phyloP scores from a whole-genome alignment of 768 basidiomycete species.

The Serendipita vermifera region DNA sequence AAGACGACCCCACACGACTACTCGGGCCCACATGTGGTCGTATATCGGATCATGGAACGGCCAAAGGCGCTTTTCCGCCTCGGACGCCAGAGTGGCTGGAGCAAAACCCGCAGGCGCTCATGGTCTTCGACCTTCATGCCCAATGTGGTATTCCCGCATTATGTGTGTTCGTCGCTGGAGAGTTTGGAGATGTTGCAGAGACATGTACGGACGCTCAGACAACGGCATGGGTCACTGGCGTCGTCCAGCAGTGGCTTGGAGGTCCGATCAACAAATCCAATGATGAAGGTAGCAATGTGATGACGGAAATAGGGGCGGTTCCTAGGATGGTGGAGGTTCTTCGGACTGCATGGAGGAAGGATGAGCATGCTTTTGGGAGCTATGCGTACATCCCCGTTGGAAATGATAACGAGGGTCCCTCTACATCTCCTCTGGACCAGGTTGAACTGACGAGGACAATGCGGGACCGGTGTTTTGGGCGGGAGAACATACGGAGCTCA shows the following conservation, averaged over 20 bases:
- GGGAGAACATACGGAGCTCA: constrained; percentile 31
- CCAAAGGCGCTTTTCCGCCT: not conserved
- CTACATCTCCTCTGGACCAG: constrained; percentile 26
- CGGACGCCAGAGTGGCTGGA: not conserved
- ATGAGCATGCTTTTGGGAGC: constrained; percentile 5
- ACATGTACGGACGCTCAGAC: not conserved
- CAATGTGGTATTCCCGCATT: not conserved
- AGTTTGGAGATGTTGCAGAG: not conserved
- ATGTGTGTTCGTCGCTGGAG: not conserved
- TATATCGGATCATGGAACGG: not conserved
- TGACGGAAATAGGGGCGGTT: constrained; percentile 12
- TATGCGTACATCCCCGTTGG: constrained; percentile 11
- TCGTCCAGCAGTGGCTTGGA: not conserved
- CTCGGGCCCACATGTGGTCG: not conserved
- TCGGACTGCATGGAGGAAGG: constrained; percentile 6
- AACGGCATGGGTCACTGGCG: not conserved
- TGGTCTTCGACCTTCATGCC: constrained; percentile 2
- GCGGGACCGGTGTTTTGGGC: constrained; percentile 28
- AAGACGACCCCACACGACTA: not conserved
- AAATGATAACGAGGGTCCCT: not conserved
- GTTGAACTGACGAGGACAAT: constrained; percentile 23
- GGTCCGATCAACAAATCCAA: constrained; percentile 5
- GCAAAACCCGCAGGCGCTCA: not conserved
- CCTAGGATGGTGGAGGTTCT: not conserved
- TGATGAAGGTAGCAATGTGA: constrained; percentile 11